Conservation (phyloP, 345 rosid species). For the Microthlaspi erraticum region DNA sequence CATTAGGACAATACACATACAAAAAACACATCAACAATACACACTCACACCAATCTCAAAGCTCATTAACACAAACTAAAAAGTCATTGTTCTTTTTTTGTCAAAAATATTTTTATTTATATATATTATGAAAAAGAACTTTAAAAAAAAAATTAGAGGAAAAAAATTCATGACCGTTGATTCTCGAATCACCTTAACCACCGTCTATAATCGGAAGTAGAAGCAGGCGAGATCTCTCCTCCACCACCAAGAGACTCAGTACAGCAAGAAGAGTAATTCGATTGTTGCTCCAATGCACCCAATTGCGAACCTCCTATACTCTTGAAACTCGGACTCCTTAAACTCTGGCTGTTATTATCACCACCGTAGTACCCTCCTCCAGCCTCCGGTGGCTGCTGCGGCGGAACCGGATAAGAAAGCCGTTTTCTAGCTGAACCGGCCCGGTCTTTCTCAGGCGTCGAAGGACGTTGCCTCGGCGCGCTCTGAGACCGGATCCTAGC, state of each 20-base stretch:
- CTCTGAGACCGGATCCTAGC: conserved; percentile 79
- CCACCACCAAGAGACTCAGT: conserved; percentile 62
- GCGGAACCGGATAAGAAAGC: conserved; percentile 62
- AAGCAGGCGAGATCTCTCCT: conserved; percentile 81
- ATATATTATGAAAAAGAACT: background rate
- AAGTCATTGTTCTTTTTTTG: conserved; percentile 24
- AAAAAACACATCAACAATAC: background rate
- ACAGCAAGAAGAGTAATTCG: conserved; percentile 78
- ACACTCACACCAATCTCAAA: conserved; percentile 26
- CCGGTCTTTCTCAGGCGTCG: conserved; percentile 74
- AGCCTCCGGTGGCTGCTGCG: conserved; percentile 40
- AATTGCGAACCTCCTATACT: conserved; percentile 58
- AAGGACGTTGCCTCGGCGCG: conserved; percentile 77
- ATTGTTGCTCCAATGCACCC: conserved; percentile 73
- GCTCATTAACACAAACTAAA: conserved; percentile 21
- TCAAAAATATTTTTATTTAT: conserved; percentile 12
- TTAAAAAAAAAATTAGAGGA: background rate
- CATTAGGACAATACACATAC: conserved; percentile 1
- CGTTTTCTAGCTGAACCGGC: conserved; percentile 63
- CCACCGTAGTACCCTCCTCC: too few species aligned
- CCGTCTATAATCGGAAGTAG: conserved; percentile 63
- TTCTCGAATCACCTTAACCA: conserved; percentile 63
- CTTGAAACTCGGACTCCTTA: conserved; percentile 79
- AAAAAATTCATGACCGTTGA: conserved; percentile 28
- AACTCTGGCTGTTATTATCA: conserved; percentile 28